A percentile compares a stretch with the other conserved stretches of the same genome.
Conservation (phyloP, 768 basidiomycete species). For the Suillus occidentalis region DNA sequence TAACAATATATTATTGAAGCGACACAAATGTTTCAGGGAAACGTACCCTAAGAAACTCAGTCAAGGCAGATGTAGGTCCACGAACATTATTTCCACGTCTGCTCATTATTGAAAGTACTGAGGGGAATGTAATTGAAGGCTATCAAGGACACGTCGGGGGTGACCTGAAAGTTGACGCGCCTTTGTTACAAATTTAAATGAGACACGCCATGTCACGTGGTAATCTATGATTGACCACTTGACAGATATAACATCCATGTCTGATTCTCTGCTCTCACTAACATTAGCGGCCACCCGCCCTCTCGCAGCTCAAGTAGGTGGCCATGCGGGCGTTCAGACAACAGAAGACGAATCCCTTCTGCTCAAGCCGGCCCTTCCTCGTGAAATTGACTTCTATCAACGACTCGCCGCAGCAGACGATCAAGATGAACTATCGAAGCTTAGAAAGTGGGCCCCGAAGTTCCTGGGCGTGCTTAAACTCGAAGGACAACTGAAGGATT, state of each 20-base stretch:
- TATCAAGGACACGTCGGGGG: too few relatives aligned
- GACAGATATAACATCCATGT: conserved; percentile 1
- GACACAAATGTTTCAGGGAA: conserved; percentile 4
- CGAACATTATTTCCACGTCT: conserved; percentile 57
- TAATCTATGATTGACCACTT: background rate
- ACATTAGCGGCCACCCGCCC: conserved; percentile 29
- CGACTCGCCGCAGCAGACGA: conserved; percentile 40
- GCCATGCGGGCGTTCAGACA: conserved; percentile 72
- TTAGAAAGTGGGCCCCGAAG: conserved; percentile 65
- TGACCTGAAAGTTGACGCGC: background rate
- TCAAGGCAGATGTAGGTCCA: conserved; percentile 81
- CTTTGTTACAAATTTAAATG: conserved; percentile 3
- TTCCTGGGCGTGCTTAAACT: conserved; percentile 81
- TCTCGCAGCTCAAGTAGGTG: conserved; percentile 71
- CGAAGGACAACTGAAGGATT: conserved; percentile 47
- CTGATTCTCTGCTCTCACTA: conserved; percentile 1
- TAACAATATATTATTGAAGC: conserved; percentile 21
- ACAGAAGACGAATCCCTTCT: conserved; percentile 76
- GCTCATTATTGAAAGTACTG: conserved; percentile 20
- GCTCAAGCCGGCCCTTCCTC: conserved; percentile 69
- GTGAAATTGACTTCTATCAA: conserved; percentile 75
- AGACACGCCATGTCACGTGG: conserved; percentile 2
- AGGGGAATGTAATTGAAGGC: background rate
- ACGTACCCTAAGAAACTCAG: conserved; percentile 73
- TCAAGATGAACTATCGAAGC: conserved; percentile 26